Evolutionary conservation across 495 filamentous ascomycete species (phyloP).

Genomic region (Staphylotrichum longicolle): DNA sequence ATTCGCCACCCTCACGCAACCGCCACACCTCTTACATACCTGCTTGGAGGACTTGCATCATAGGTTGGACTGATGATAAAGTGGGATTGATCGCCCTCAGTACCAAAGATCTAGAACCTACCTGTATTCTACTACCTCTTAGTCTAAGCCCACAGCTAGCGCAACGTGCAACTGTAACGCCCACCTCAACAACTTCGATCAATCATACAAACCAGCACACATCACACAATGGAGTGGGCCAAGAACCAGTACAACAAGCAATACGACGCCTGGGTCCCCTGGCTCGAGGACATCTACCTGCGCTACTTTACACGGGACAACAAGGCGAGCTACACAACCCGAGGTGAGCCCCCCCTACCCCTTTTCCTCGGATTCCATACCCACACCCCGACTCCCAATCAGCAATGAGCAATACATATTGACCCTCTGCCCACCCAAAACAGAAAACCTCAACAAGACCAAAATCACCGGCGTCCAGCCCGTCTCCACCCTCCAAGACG

Average conservation of each 20-base stretch:
- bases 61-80: background rate
- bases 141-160: too few relatives aligned
- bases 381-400: background rate
- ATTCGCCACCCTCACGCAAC: conserved; percentile 5
- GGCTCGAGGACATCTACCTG: conserved; percentile 70
- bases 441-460: conserved; percentile 61
- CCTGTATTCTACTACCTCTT: too few relatives aligned
- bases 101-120: background rate
- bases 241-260: conserved; percentile 60
- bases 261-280: conserved; percentile 72
- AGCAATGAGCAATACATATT: background rate
- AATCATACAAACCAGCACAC: background rate
- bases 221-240: conserved; percentile 48
- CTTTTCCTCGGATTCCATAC: conserved; percentile 6
- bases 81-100: background rate
- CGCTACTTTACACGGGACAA: conserved; percentile 71
- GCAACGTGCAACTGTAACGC: too few relatives aligned
- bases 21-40: background rate
- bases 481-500: conserved; percentile 63
- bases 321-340: conserved; percentile 63
- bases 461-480: conserved; percentile 63
- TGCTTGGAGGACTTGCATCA: conserved; percentile 3
- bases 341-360: conserved; percentile 41
- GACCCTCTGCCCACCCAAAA: background rate
- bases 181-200: background rate